phyloP scores from a whole-genome alignment of 441 rosid species.

The Dalechampia spathulata region DNA sequence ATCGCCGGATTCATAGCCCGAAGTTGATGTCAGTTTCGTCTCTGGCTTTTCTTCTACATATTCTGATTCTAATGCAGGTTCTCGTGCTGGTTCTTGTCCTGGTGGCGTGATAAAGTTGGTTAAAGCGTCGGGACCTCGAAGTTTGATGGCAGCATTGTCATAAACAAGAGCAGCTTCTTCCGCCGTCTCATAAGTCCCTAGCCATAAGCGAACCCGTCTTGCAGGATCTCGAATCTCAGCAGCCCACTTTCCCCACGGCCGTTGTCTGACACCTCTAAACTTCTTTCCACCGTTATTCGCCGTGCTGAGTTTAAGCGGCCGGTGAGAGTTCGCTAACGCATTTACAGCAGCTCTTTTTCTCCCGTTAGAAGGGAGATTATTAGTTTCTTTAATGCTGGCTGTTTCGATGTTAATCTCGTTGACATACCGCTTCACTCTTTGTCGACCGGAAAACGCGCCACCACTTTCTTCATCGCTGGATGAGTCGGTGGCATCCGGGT shows the following conservation, averaged over 20 bases:
- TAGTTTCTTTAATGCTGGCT: slow-evolving; percentile 7
- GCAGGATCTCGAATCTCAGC: slow-evolving; percentile 98
- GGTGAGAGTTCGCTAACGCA: slow-evolving; percentile 5
- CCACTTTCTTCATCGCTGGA: slow-evolving; percentile 69
- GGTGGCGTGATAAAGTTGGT: slow-evolving; percentile 67
- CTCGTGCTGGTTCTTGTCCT: slow-evolving; percentile 9
- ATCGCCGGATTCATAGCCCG: slow-evolving; percentile 58
- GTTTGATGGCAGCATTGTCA: slow-evolving; percentile 85
- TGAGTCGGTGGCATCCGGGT: slow-evolving; percentile 87
- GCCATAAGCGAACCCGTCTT: slow-evolving; percentile 71
- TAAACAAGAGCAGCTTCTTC: slow-evolving; percentile 96
- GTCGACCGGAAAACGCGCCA: slow-evolving; percentile 31
- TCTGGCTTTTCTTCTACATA: slow-evolving; percentile 7
- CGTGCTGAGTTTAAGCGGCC: slow-evolving; percentile 15
- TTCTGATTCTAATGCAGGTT: slow-evolving; percentile 11
- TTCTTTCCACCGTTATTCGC: slow-evolving; percentile 26
- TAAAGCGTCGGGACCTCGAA: slow-evolving; percentile 82
- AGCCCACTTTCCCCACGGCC: slow-evolving; percentile 99
- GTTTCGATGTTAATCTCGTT: slow-evolving; percentile 55
- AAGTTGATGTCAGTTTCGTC: slow-evolving; percentile 16
- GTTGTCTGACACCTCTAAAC: slow-evolving; percentile 84
- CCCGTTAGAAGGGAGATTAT: slow-evolving; percentile 3
- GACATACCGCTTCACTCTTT: slow-evolving; percentile 53
- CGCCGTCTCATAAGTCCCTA: slow-evolving; percentile 90
- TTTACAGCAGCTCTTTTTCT: slow-evolving; percentile 30